Evolutionary conservation across 2,329 filamentous ascomycete genomes (phyloP).

Genomic region (Ceratocystis alfenasii): DNA sequence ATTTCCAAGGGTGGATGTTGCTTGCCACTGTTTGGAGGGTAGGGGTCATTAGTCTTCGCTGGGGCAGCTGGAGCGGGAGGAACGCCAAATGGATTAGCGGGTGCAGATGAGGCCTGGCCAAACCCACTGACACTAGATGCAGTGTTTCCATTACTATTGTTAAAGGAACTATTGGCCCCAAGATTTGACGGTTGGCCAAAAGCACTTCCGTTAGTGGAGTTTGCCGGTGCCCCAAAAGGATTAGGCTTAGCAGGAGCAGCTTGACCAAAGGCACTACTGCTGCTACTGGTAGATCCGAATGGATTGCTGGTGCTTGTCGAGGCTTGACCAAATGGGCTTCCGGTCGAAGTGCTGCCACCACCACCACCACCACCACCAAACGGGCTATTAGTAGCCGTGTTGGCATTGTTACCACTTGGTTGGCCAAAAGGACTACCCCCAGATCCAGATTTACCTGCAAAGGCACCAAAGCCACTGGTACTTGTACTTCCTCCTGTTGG

Average conservation of each 20-base stretch:
- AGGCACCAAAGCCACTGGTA: constrained; percentile 25
- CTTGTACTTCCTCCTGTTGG: constrained; percentile 13
- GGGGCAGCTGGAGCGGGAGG: constrained; percentile 19
- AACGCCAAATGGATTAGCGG: constrained; percentile 12
- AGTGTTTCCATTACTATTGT: constrained; percentile 3
- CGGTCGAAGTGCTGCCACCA: constrained; percentile 3
- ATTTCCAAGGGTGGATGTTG: constrained; percentile 36
- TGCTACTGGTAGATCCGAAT: constrained; percentile 5
- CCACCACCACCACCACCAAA: constrained; percentile 2
- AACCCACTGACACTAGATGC: constrained; percentile 12
- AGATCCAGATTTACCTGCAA: constrained; percentile 28
- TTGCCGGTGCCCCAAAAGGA: constrained; percentile 28
- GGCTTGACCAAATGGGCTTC: constrained; percentile 24
- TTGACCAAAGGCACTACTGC: constrained; percentile 26
- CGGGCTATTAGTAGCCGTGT: neutral
- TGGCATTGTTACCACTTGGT: constrained; percentile 1
- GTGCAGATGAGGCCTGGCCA: constrained; percentile 12
- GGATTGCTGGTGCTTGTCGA: constrained; percentile 18
- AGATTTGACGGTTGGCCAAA: constrained; percentile 21
- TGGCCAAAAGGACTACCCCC: constrained; percentile 12
- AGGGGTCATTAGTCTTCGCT: constrained; percentile 30
- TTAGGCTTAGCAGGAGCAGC: constrained; percentile 22
- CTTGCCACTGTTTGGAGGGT: constrained; percentile 35
- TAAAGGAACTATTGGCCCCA: constrained; percentile 19
- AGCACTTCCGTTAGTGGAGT: constrained; percentile 11